Base-by-base conservation (phyloP, 2,329 filamentous ascomycete genomes). In the Plenodomus tracheiphilus region DNA sequence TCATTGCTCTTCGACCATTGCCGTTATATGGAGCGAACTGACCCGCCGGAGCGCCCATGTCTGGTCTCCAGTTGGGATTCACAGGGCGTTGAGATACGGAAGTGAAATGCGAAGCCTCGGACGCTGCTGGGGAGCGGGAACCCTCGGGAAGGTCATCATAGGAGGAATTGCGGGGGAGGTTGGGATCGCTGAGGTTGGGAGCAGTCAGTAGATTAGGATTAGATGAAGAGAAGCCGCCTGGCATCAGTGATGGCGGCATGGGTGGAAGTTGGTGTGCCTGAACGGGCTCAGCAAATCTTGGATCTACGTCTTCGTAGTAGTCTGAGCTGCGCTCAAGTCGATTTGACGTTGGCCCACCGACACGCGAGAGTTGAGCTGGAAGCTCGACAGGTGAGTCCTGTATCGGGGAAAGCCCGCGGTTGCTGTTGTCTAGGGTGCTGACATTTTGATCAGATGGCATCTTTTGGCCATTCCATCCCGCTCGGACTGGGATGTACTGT, bases 281-380 rank as follows among this genome's bases (percentile, higher is more conserved):
- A 54, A 60, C 46, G 20, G 75, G 73, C 47, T 84, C 81, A 28
- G 85, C 88, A 65, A 97, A 97, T 47, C 86, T 88, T 38, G 93
- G 91, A 58, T 96, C 91, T 11, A 96, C 85, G 69, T 97, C 93
- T 78, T 97, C 94, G 67, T 95, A 96, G 74, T 97, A 97, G 54
- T 81, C 66, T 10, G 79, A 78, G 41, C 61, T 71, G 19, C 62
- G 62, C 32, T 72, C 69, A 38, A 39, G 28, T 2, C 19, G 47
- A 6, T 56, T 54, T 21, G 69, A 67, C 34, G 40, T 58, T 32
- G 62, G 53, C 7, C 47, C 45, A 22, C 59, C 64, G 15, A 62
- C 49, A 11, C 60, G 62, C 8, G 70, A 60, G 11, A 63, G 43
- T 47, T 68, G 69, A 16, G 64, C 66, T 17, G 66, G 64, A 30